phyloP scores from a whole-genome alignment of 371 early-diverging fungal species.

The Lichtheimia ramosa region DNA sequence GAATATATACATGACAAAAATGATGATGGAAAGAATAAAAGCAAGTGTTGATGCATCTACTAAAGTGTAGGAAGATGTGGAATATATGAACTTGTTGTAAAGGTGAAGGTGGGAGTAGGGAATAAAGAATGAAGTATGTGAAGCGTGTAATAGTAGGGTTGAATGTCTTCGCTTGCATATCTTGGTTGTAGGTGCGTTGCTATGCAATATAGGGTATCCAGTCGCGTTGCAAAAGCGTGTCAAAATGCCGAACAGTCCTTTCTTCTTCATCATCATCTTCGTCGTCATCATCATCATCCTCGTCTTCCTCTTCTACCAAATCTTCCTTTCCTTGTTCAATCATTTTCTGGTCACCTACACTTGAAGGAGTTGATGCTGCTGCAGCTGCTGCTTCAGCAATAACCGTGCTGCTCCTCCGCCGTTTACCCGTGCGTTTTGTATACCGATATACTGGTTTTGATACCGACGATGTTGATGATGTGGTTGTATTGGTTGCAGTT shows the following conservation, averaged over 20 bases:
- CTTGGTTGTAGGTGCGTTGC: background rate
- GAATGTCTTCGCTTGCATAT: background rate
- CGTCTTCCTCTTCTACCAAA: constrained; percentile 6
- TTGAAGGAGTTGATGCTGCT: background rate
- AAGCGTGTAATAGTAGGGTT: constrained; percentile 1
- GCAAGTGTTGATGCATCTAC: no score
- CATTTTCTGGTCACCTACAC: no score
- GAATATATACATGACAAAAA: no score
- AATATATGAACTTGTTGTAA: no score
- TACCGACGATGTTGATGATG: background rate
- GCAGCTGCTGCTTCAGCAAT: constrained; percentile 4
- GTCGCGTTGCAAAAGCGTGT: constrained; percentile 34
- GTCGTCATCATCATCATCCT: background rate
- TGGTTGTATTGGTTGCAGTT: background rate
- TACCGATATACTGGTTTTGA: background rate
- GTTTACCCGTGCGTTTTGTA: constrained; percentile 1
- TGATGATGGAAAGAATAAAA: no score
- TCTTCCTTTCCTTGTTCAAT: background rate
- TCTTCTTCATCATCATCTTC: constrained; percentile 28
- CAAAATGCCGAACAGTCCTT: constrained; percentile 40
- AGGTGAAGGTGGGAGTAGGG: background rate
- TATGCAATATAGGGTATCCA: constrained; percentile 51
- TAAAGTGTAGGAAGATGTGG: no score
- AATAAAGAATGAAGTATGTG: background rate
- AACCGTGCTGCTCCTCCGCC: constrained; percentile 13